Conservation (phyloP, 169 alveolate species). For the Cryptosporidium parvum region DNA sequence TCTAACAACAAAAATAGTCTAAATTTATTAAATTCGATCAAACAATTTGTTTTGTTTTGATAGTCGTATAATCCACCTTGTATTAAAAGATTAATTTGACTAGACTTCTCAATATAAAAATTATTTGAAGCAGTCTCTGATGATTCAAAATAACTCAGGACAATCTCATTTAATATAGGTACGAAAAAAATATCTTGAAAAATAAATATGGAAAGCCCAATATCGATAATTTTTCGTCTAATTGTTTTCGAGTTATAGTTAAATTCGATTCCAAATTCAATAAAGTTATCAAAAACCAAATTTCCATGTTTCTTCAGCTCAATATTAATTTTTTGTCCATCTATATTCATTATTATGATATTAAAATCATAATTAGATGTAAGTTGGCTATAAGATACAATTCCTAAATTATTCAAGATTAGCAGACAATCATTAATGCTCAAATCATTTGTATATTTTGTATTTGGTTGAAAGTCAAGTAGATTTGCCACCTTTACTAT, state of each 20-base stretch:
- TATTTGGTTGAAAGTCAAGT: neutral
- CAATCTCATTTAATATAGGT: neutral
- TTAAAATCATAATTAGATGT: neutral
- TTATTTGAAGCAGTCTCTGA: neutral
- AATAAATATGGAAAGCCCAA: neutral
- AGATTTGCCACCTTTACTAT: neutral
- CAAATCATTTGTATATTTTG: neutral
- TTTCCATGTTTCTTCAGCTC: conserved; percentile 26
- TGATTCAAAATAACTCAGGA: conserved; percentile 10
- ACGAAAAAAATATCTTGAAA: conserved; percentile 27
- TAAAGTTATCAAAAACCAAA: neutral
- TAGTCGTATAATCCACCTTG: conserved; percentile 10
- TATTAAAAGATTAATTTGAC: conserved; percentile 1
- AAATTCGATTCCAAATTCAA: conserved; percentile 50
- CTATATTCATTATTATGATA: neutral
- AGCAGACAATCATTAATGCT: neutral
- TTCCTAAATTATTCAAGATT: neutral
- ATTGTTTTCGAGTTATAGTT: neutral
- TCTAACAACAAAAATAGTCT: neutral
- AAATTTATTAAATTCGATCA: neutral
- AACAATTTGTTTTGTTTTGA: neutral
- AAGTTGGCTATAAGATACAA: conserved; percentile 2
- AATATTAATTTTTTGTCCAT: conserved; percentile 5
- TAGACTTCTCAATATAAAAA: conserved; percentile 24
- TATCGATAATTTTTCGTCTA: neutral